phyloP scores from a whole-genome alignment of 768 basidiomycete genomes.

The Trametes coccinea region DNA sequence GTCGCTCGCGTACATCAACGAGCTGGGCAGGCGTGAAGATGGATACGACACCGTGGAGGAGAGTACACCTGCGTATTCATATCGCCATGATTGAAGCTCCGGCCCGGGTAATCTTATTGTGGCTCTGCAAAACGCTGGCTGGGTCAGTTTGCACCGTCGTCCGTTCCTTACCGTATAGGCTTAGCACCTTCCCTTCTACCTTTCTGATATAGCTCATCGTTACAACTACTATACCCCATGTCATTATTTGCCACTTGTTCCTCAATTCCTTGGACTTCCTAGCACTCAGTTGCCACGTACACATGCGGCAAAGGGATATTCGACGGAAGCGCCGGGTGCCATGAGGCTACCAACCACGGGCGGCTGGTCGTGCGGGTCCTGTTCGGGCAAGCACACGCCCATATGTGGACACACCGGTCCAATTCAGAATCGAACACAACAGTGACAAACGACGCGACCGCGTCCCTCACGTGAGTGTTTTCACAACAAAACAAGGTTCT shows the following conservation, averaged over 20 bases:
- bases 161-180: too few relatives aligned
- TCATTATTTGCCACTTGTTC: too few relatives aligned
- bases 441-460: constrained; percentile 4
- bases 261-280: too few relatives aligned
- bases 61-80: background rate
- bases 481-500: constrained; percentile 9
- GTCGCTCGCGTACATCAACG: constrained; percentile 3
- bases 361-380: background rate
- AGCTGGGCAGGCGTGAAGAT: constrained; percentile 13
- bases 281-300: too few relatives aligned
- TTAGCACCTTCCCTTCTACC: too few relatives aligned
- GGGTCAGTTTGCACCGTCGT: too few relatives aligned
- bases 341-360: constrained; percentile 1
- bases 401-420: background rate
- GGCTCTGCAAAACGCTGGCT: too few relatives aligned
- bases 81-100: background rate
- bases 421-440: background rate
- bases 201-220: too few relatives aligned
- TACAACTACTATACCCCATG: too few relatives aligned
- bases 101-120: background rate
- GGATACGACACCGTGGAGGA: constrained; percentile 14
- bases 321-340: background rate
- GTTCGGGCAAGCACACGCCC: background rate
- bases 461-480: constrained; percentile 6
- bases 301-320: too few relatives aligned